A percentile compares a stretch with the other conserved stretches of the same genome.
phyloP scores from a whole-genome alignment of 805 yeast genomes.

The Nakazawaea ishiwadae region DNA sequence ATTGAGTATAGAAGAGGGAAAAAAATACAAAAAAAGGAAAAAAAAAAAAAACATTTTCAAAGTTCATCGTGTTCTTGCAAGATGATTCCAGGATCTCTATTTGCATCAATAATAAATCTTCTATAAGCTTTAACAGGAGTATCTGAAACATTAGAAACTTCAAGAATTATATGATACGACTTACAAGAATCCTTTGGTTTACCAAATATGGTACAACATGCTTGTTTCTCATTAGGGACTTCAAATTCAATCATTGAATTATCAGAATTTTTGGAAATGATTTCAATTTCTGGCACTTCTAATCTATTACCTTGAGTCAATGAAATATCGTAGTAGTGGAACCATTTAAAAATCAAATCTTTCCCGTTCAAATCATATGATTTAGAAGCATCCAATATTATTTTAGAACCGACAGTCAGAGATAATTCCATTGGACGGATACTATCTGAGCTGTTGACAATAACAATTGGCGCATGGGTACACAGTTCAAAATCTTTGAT shows the following conservation, averaged over 20 bases:
- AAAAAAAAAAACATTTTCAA: too few species aligned
- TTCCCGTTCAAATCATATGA: constrained; percentile 22
- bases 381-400: constrained; percentile 20
- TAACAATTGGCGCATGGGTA: constrained; percentile 23
- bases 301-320: constrained; percentile 19
- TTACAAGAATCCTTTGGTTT: constrained; percentile 16
- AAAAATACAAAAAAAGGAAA: too few species aligned
- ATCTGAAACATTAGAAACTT: constrained; percentile 15
- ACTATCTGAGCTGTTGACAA: constrained; percentile 19
- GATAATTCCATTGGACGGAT: constrained; percentile 17
- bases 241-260: constrained; percentile 16
- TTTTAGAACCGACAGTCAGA: constrained; percentile 14
- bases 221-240: constrained; percentile 14
- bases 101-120: constrained; percentile 16
- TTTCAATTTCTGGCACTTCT: constrained; percentile 19
- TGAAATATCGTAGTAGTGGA: constrained; percentile 22
- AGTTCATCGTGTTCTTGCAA: too few species aligned
- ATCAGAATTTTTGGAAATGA: constrained; percentile 11
- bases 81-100: too few species aligned
- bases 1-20: too few species aligned
- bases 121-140: constrained; percentile 15
- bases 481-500: constrained; percentile 19
- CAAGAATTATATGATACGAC: constrained; percentile 20
- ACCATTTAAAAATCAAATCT: constrained; percentile 20
- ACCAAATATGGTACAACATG: constrained; percentile 14